Evolutionary conservation across 2,329 filamentous ascomycete species (phyloP), one percentile per base, ranked within the genome.

Genomic region (Apiospora aurea): DNA sequence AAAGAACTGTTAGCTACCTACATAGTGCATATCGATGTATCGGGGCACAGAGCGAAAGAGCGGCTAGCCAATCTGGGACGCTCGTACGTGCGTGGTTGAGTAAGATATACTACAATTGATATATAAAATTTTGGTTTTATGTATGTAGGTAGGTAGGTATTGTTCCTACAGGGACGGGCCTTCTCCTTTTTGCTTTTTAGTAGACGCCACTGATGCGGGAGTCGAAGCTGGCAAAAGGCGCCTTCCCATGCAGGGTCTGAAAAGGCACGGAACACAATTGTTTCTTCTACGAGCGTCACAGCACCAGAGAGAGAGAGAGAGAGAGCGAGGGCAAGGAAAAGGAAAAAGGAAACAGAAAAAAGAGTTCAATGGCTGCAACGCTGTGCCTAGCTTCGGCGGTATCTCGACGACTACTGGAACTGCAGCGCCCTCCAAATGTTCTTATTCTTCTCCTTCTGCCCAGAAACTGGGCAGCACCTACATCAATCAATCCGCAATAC

Each of bases 161-260:
- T 29, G 26, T 29, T 69, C 67, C n/a, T 49, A 47, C 24, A 61
- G 41, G 38, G 10, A 49, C 34, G 5, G 26, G 26, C 6, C 38
- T 41, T 64, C 75, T 79, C 7, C 49, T 53, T 64, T 38, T 61
- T 75, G 78, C 14, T 61, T 41, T 64, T 75, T 79, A 78, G 77
- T 74, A 75, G 75, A 78, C 79, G 79, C 79, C 79, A 81, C 78
- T 78, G 79, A 80, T 80, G 79, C 77, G 77, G 79, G 78, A 77
- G 76, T 78, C 78, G 75, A 74, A 71, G 70, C 71, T 72, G 73
- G 74, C 73, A 72, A 73, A 72, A 77, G 73, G 74, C 76, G 72
- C 73, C 57, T 64, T 73, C 74, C 75, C 76, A 81, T 80, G 79
- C 79, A 81, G 79, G 79, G 79, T 79, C 79, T 80, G 73, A 75